Base-by-base conservation (phyloP, 2,329 filamentous ascomycete species). In the Teratosphaeria destructans region DNA sequence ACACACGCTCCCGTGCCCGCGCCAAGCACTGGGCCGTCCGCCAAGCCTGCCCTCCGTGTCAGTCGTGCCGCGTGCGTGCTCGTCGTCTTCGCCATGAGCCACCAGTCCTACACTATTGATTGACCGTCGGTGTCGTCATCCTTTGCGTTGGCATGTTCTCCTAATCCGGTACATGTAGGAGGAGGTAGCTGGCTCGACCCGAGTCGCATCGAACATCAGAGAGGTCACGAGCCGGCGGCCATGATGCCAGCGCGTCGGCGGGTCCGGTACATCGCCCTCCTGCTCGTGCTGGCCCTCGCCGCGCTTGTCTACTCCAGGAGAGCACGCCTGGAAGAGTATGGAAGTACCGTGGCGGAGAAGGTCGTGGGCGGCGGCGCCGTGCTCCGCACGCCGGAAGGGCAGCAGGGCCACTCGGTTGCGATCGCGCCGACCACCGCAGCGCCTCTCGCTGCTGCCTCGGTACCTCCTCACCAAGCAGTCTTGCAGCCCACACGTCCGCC, bases 351-450 rank as follows among this genome's bases (percentile, higher is more conserved):
- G 26, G 56, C 59, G 49, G 61, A 60, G 26, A 57, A 54, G 32
- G 32, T 61, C 37, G 62, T 60, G 1, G 62, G 62, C 8, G 60
- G 62, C 23, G 62, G 60, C 29, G 54, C 60, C 16, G 60, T 62
- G 49, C 34, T 62, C 49, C 12, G 60, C 19, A 49, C 26, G 23
- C n/a, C 10, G 10, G 10, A 27, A 12, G 54, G 52, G 16, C 54
- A 11, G n/a, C 49, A 61, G 35, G 5, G 55, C 43, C 34, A 23
- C 23, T 23, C 23, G 23, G 23, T 23, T 23, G 23, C 23, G 23
- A 23, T 23, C 2, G 23, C 23, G 23, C 23, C 23, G 23, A 23
- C 56, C 16, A 52, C 52, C 26, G 62, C 52, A 29, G 43, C 37
- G 26, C 35, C 58, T 32, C 39, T 16, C 35, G 56, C 35, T 8